Conservation (phyloP, 169 alveolate species). For the Plasmodium falciparum region DNA sequence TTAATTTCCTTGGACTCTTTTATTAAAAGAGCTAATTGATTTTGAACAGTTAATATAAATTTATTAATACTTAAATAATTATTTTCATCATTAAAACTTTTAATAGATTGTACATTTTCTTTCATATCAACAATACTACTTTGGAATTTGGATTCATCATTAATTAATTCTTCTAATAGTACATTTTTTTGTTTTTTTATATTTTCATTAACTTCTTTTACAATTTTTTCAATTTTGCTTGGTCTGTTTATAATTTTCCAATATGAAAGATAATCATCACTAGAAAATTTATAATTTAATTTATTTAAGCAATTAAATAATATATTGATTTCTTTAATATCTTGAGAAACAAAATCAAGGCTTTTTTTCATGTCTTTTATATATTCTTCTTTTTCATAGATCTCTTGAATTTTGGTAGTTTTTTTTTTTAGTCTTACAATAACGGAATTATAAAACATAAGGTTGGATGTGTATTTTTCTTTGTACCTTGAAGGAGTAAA, state of each 20-base stretch:
- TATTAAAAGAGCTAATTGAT: constrained; percentile 56
- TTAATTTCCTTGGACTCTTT: constrained; percentile 74
- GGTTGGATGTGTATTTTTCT: constrained; percentile 69
- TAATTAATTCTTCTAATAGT: constrained; percentile 66
- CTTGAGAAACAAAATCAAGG: constrained; percentile 64
- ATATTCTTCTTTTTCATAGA: constrained; percentile 74
- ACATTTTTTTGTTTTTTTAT: constrained; percentile 64
- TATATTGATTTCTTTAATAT: constrained; percentile 68
- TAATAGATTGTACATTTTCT: constrained; percentile 71
- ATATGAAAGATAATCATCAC: constrained; percentile 71
- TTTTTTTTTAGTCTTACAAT: constrained; percentile 66
- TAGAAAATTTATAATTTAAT: constrained; percentile 70
- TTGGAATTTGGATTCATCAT: constrained; percentile 73
- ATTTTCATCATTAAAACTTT: constrained; percentile 68
- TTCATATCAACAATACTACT: constrained; percentile 75
- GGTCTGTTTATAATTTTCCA: constrained; percentile 75
- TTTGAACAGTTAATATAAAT: constrained; percentile 67
- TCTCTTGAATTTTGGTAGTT: constrained; percentile 61
- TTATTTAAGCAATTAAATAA: constrained; percentile 62
- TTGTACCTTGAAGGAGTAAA: constrained; percentile 23
- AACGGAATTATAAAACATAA: constrained; percentile 71
- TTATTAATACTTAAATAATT: constrained; percentile 60
- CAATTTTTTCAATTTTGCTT: constrained; percentile 69
- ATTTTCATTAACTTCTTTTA: constrained; percentile 70
- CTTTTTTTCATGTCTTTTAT: constrained; percentile 73